These are phyloP conservation scores for Ligustrum vulgare DNA, from an alignment of 257 asterid genomes.

Conservation along the genomic window DNA sequence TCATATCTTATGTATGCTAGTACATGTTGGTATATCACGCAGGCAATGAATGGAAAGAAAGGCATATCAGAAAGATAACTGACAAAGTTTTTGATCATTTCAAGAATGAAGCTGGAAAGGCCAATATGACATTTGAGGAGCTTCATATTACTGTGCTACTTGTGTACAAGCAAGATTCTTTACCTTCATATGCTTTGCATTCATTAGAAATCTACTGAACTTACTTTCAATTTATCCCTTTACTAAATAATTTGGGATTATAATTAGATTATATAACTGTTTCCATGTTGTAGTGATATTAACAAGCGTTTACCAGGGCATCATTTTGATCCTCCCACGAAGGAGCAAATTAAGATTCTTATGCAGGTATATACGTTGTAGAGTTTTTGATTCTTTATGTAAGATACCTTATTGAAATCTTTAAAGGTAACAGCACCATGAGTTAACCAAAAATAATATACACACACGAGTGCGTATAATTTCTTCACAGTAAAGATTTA, in stretches of 20 bases:
- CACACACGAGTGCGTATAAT: too few relatives aligned
- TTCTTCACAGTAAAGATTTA: not conserved
- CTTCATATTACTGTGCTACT: constrained; percentile 86
- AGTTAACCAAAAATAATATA: not conserved
- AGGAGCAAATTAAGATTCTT: constrained; percentile 56
- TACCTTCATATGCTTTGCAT: not conserved
- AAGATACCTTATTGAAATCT: not conserved
- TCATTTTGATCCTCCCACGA: constrained; percentile 90
- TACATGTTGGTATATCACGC: constrained; percentile 16
- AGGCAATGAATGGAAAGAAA: constrained; percentile 88
- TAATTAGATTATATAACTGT: not conserved
- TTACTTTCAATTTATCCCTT: not conserved
- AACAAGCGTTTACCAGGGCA: constrained; percentile 93
- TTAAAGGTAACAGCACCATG: not conserved
- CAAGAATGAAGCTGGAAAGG: constrained; percentile 52
- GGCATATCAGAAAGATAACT: constrained; percentile 54
- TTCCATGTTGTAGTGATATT: constrained; percentile 58
- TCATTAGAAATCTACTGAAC: not conserved
- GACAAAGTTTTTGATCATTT: constrained; percentile 68
- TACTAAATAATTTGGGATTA: not conserved
- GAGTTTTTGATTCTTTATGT: not conserved
- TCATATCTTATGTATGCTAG: not conserved
- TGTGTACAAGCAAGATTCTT: constrained; percentile 65
- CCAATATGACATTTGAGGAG: constrained; percentile 72
- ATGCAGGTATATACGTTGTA: constrained; percentile 47